Conservation (phyloP, 2,329 filamentous ascomycete genomes). For the Paraphaeosphaeria minitans region DNA sequence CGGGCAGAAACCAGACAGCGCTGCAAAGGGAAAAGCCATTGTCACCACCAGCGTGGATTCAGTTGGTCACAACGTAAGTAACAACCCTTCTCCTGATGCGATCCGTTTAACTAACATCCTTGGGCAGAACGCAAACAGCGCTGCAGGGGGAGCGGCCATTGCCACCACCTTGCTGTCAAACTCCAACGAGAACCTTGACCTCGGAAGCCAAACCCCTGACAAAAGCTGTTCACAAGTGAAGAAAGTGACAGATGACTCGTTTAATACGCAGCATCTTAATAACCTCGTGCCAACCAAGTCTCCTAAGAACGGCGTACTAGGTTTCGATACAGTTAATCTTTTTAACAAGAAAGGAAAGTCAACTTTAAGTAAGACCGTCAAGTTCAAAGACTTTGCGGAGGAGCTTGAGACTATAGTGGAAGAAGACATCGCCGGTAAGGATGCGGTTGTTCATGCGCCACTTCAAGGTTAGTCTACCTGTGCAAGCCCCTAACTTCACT, state of each 20-base stretch:
- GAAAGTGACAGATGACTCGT: background rate
- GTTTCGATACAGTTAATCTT: background rate
- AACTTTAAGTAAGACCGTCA: background rate
- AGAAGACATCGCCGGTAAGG: background rate
- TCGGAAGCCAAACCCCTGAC: too few relatives aligned
- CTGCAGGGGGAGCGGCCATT: background rate
- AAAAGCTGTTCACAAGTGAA: background rate
- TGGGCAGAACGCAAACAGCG: too few relatives aligned
- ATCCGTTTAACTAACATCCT: too few relatives aligned
- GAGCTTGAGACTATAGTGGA: background rate
- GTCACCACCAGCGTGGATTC: background rate
- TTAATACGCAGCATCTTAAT: background rate
- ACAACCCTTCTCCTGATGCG: too few relatives aligned
- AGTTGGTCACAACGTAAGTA: too few relatives aligned
- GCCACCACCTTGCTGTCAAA: background rate
- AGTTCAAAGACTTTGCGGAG: background rate
- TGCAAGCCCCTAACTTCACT: background rate
- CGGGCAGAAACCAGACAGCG: too few relatives aligned
- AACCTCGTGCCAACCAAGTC: background rate
- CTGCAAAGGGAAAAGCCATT: too few relatives aligned
- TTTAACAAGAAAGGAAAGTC: background rate
- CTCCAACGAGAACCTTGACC: background rate
- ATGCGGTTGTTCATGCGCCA: background rate
- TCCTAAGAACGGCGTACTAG: background rate
- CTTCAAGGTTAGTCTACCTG: background rate